Evolutionary conservation across 495 filamentous ascomycete genomes (phyloP), one percentile per base, ranked within the genome.

Genomic region (Monascus purpureus): DNA sequence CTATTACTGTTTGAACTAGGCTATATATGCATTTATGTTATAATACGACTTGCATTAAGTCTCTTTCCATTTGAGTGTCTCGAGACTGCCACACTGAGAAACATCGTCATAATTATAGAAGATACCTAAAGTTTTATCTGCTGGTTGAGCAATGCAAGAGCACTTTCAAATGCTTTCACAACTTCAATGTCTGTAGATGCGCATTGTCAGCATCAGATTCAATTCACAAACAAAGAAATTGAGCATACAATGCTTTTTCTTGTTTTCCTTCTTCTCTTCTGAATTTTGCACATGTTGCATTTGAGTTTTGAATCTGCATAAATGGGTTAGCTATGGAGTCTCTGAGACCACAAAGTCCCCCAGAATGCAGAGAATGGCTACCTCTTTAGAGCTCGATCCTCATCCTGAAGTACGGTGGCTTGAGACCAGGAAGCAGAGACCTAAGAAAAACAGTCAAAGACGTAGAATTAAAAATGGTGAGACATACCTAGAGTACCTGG

Each of bases 81-180:
- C n/a, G n/a, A n/a, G n/a, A n/a, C n/a, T n/a, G n/a, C n/a, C n/a
- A n/a, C n/a, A n/a, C n/a, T n/a, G n/a, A n/a, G n/a, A n/a, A n/a
- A n/a, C n/a, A n/a, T n/a, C n/a, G n/a, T n/a, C n/a, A n/a, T n/a
- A n/a, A n/a, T n/a, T n/a, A n/a, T n/a, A n/a, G n/a, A n/a, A n/a
- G n/a, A n/a, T n/a, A n/a, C 14, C 6, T 29, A 18, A 37, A 32
- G 56, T 35, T 41, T 53, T 13, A 55, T 22, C 19, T 54, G 50
- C 14, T 51, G 49, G 30, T 65, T 63, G 18, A 88, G 57, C 15
- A 88, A 65, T 5, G 75, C 71, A 15, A 88, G 55, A 29, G 82
- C 82, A 49, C 66, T 83, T 46, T 87, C 71, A 45, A 90, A 90
- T 17, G 82, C 82, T 41, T 73, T 68, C 7, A 90, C 80, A 25